Base-by-base conservation (phyloP, 2,329 filamentous ascomycete species). In the Golovinomyces cichoracearum region DNA sequence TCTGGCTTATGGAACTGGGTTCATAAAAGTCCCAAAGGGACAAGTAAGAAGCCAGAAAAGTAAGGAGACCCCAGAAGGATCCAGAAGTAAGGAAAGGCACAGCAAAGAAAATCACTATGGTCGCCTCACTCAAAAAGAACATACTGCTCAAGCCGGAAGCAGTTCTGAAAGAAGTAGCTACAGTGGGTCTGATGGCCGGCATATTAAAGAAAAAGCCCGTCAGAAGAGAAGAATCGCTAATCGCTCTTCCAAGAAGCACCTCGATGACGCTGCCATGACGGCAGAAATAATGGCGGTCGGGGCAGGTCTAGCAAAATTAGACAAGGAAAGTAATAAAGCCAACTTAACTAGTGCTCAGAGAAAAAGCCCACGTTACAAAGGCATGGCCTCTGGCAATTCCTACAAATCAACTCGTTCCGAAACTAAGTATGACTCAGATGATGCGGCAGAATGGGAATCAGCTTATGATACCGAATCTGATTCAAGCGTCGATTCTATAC, bases 1-100 rank as follows among this genome's bases (percentile, higher is more conserved):
- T 57, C 63, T 82, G 51, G 77, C 77, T 9, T 82, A 80, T 58
- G 77, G 78, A 9, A 68, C 64, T 49, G 76, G 74, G 15, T 78
- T 70, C 48, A 51, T 61, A 13, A 59, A 55, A 50, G 49, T 53
- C 19, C 53, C 54, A 15, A 61, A 57, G 48, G 15, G 56, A 57
- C 44, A 17, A 17, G 17, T 5, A 4, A 38, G 21, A 21, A 17
- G 17, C 3, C 15, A 38, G 10, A 17, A 15, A 19, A 5, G 15
- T 2, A 22, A 21, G 17, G 21, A 38, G 21, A 33, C 31, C n/a
- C 4, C n/a, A 33, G 13, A n/a, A 3, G 31, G n/a, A 15, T 15
- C 13, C n/a, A 21, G 17, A 38, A 21, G 54, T 52, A 23, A n/a
- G 29, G 21, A 25, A 12, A 54, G 54, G 48, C 54, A 52, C 21